Base-by-base conservation (phyloP, 2,329 filamentous ascomycete species). In the Penicillium glabrum region DNA sequence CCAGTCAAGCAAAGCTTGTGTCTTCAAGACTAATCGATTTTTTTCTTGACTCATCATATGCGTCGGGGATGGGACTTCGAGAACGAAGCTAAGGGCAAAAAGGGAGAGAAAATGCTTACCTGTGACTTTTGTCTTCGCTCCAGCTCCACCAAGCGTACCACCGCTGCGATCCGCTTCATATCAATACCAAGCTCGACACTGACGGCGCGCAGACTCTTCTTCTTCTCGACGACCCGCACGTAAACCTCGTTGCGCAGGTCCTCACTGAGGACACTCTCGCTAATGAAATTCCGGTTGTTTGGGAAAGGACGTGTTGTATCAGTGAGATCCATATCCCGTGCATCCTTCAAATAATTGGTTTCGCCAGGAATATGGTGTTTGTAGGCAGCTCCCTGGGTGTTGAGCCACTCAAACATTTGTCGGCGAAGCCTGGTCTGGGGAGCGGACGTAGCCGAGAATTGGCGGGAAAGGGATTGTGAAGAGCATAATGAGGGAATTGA, bases 21-120 rank as follows among this genome's bases (percentile, higher is more conserved):
- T 98, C 93, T 96, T 97, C 83, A 96, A 96, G 93, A 98, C 93
- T 97, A 96, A 98, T 97, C 93, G 93, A 86, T 85, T 86, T 87
- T 53, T 86, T 84, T 80, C 75, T 83, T 85, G 78, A 81, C 83
- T 90, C 87, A 89, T 89, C 87, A 89, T 80, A 61, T 66, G 56
- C 54, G 47, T 51, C 47, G 46, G 60, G 52, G 33, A 27, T n/a
- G 14, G 39, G 39, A 23, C 39, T 41, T 41, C 39, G 16, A 23
- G 4, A 19, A 24, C 14, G 21, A 24, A 14, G n/a, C 29, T 6
- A 7, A 37, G 23, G 21, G 14, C 26, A 41, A 21, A 11, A 35
- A 39, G 43, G 53, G 54, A 24, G 16, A 39, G 48, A 31, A 79
- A 37, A 48, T 48, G 26, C 90, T 82, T 83, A 96, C 93, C 81